A percentile compares a stretch with the other conserved stretches of the same genome.
These are phyloP conservation scores for Hyaloperonospora brassicae DNA, from an alignment of 352 stramenopile genomes.

Conservation along the genomic window DNA sequence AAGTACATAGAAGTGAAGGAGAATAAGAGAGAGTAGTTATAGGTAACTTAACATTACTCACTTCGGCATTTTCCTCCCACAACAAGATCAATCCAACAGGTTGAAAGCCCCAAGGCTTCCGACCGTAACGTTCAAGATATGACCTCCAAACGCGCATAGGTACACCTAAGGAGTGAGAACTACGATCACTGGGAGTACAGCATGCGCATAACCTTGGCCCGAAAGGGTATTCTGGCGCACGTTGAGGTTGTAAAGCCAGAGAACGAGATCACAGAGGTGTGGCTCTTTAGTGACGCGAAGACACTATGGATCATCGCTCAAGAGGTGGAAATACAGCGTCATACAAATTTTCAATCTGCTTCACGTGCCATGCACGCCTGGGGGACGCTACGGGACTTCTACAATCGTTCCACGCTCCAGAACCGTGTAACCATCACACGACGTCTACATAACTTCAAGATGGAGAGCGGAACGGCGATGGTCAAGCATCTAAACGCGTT, in stretches of 20 bases:
- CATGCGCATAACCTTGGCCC: neutral
- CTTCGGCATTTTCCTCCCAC: no score
- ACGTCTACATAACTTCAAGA: neutral
- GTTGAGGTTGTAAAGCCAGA: neutral
- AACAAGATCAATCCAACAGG: no score
- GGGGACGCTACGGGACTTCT: neutral
- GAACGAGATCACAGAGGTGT: neutral
- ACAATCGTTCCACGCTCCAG: neutral
- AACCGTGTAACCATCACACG: neutral
- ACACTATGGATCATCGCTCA: neutral
- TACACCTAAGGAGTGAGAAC: neutral
- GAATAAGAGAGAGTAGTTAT: no score
- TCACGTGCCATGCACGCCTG: neutral
- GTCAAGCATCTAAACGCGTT: slow-evolving; percentile 18
- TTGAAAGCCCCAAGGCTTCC: no score
- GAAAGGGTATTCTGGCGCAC: neutral
- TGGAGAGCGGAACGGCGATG: slow-evolving; percentile 3
- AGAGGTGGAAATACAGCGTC: neutral
- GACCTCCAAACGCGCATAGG: neutral
- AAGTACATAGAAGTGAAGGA: no score
- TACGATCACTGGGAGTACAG: neutral
- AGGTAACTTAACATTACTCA: no score
- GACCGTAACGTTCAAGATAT: no score
- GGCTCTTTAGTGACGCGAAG: neutral
- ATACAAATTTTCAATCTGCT: neutral